Conservation (phyloP, 2,329 filamentous ascomycete species). For the Microcyclospora tardicrescens region DNA sequence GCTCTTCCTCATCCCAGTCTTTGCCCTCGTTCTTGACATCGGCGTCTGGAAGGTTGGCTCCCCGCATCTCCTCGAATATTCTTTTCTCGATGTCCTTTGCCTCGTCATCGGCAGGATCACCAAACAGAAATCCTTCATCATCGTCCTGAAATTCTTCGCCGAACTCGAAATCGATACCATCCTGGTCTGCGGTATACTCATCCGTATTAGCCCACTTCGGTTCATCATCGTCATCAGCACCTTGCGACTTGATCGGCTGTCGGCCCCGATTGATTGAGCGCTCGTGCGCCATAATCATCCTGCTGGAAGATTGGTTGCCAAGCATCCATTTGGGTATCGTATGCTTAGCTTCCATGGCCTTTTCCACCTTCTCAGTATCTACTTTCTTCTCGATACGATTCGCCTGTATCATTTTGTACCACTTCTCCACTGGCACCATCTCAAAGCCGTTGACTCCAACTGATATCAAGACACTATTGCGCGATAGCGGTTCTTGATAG, state of each 20-base stretch:
- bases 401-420: conserved; percentile 77
- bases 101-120: conserved; percentile 67
- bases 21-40: conserved; percentile 38
- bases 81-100: conserved; percentile 51
- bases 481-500: conserved; percentile 79
- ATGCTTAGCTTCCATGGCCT: conserved; percentile 64
- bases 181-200: conserved; percentile 43
- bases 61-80: conserved; percentile 68
- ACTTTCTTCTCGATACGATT: conserved; percentile 48
- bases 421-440: conserved; percentile 88
- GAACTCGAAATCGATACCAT: conserved; percentile 53
- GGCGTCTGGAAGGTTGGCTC: conserved; percentile 61
- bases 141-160: conserved; percentile 74
- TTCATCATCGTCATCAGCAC: conserved; percentile 28
- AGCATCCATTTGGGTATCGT: conserved; percentile 72
- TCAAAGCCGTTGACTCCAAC: conserved; percentile 60
- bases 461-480: conserved; percentile 65
- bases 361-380: conserved; percentile 74
- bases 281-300: conserved; percentile 46
- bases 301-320: conserved; percentile 38
- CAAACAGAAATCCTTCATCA: conserved; percentile 64
- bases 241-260: conserved; percentile 8
- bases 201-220: conserved; percentile 27
- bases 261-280: conserved; percentile 5
- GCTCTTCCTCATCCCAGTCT: conserved; percentile 50